These are phyloP conservation scores for Apocynum venetum DNA, from an alignment of 257 asterid genomes.

Conservation along the genomic window DNA sequence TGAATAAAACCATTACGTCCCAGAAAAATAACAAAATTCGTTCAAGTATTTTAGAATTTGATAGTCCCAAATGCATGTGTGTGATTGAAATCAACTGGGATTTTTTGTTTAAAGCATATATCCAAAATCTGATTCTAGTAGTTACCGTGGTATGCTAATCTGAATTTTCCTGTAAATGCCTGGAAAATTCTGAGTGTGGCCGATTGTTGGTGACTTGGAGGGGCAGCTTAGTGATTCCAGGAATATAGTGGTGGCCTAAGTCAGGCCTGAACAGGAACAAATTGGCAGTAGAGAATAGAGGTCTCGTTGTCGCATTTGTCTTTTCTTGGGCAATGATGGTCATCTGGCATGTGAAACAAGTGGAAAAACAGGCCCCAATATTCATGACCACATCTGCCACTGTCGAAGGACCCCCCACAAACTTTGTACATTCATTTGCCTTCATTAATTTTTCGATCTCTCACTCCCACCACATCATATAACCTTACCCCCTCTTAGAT, in stretches of 20 bases:
- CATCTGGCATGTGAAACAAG: conserved; percentile 18
- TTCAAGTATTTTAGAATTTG: too few species aligned
- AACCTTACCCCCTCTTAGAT: neutral
- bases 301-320: neutral
- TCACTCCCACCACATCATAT: conserved; percentile 1
- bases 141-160: too few species aligned
- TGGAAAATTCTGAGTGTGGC: too few species aligned
- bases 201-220: too few species aligned
- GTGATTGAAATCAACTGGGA: too few species aligned
- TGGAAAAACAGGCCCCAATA: conserved; percentile 18
- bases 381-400: conserved; percentile 40
- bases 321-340: conserved; percentile 1
- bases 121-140: too few species aligned
- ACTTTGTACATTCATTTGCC: neutral
- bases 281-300: neutral
- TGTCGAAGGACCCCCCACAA: conserved; percentile 21
- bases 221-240: too few species aligned
- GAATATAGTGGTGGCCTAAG: neutral
- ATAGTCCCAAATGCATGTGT: too few species aligned
- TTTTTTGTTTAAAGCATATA: too few species aligned
- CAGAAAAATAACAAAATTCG: too few species aligned
- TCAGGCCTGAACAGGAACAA: neutral
- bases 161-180: too few species aligned
- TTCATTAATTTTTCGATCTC: neutral
- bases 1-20: too few species aligned